Conservation (phyloP, 2,329 filamentous ascomycete genomes). For the Pseudophaeomoniella oleicola region DNA sequence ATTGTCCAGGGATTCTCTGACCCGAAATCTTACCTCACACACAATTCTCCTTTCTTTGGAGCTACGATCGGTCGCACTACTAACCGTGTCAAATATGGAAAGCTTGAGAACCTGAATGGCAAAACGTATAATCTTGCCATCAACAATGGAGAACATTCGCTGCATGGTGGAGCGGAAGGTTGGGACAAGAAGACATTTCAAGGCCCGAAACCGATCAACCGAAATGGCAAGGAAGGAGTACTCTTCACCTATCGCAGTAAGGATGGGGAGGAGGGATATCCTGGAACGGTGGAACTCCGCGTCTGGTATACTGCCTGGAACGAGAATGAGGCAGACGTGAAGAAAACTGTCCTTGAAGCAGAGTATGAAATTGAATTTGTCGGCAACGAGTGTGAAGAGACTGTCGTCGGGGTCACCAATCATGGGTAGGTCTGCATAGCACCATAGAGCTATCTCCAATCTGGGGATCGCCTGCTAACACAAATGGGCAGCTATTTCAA, state of each 20-base stretch:
- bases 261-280: conserved; percentile 81
- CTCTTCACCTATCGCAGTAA: conserved; percentile 51
- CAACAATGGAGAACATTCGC: conserved; percentile 66
- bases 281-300: conserved; percentile 64
- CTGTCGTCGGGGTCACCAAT: conserved; percentile 84
- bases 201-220: conserved; percentile 47
- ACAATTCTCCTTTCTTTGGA: conserved; percentile 74
- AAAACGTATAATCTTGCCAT: conserved; percentile 53
- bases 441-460: not conserved
- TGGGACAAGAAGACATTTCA: conserved; percentile 73
- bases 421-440: conserved; percentile 51
- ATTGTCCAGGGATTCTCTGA: conserved; percentile 79
- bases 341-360: conserved; percentile 59
- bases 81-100: conserved; percentile 64
- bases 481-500: conserved; percentile 46
- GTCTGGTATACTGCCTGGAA: conserved; percentile 67
- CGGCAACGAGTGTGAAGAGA: conserved; percentile 67
- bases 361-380: conserved; percentile 83
- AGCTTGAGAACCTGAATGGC: conserved; percentile 58
- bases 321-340: conserved; percentile 42
- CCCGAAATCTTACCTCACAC: conserved; percentile 56
- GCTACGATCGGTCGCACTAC: conserved; percentile 78
- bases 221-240: conserved; percentile 49
- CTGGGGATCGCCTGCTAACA: too few species aligned
- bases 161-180: conserved; percentile 58